Percentiles rank a stretch among this genome's conserved stretches.
Conservation (phyloP, 805 yeast species). For the Candida nemodendra region DNA sequence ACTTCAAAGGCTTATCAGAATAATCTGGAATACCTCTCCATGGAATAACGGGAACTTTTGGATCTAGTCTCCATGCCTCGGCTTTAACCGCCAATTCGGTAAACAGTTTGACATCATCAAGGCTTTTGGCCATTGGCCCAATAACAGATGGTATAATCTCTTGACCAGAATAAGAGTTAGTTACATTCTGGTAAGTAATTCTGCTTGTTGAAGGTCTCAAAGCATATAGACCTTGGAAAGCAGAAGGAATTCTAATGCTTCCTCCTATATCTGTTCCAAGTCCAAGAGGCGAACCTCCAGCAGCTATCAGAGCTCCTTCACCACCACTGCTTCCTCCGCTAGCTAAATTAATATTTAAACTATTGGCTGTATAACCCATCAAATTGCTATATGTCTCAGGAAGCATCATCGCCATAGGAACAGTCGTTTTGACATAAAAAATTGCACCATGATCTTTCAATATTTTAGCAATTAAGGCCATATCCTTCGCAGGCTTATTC, state of each 20-base stretch:
- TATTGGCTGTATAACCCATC: conserved; percentile 49
- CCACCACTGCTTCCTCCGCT: conserved; percentile 69
- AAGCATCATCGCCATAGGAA: conserved; percentile 61
- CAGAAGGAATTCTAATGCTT: conserved; percentile 53
- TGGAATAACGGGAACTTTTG: conserved; percentile 42
- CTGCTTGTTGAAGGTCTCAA: conserved; percentile 45
- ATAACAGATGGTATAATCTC: conserved; percentile 52
- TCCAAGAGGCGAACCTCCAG: conserved; percentile 56
- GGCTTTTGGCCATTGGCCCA: conserved; percentile 52
- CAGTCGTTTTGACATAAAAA: conserved; percentile 50
- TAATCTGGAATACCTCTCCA: conserved; percentile 36
- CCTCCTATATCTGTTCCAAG: conserved; percentile 47
- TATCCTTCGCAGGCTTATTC: conserved; percentile 31
- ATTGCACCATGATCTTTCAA: conserved; percentile 50
- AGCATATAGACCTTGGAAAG: conserved; percentile 53
- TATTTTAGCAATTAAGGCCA: conserved; percentile 37
- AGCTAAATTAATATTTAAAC: conserved; percentile 48
- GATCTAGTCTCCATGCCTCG: conserved; percentile 54
- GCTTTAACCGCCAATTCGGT: conserved; percentile 33
- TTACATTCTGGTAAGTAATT: conserved; percentile 34
- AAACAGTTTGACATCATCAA: conserved; percentile 49
- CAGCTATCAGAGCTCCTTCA: conserved; percentile 56
- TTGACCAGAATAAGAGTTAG: conserved; percentile 44
- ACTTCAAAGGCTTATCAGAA: conserved; percentile 30
- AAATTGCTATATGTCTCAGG: conserved; percentile 51